Evolutionary conservation across 768 basidiomycete genomes (phyloP), one percentile per base, ranked within the genome.

Genomic region (Mycena haematopus): DNA sequence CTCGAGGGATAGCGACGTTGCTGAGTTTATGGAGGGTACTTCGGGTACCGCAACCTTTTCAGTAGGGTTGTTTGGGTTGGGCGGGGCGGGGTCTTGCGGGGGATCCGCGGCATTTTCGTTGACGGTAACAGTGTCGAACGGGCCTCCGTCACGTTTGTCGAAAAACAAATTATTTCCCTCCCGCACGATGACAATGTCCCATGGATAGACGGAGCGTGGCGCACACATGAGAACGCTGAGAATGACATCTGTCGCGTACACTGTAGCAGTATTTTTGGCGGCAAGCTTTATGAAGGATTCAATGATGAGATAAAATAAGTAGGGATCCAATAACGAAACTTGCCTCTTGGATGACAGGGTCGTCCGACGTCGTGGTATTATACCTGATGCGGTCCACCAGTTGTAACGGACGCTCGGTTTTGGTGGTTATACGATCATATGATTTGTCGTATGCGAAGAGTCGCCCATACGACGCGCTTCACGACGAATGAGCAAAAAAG

Each of bases 91-190:
- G 71, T 96, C 94, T 68, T 90, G 87, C 9, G 94, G 94, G 36
- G 97, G 93, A 77, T 99, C 97, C 1, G 90, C 84, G 6, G 97
- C 95, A 74, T 99, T 99, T 81, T 99, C 97, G 77, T 99, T 99
- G 71, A 99, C 97, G 19, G 96, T 97, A 60, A 98, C 90, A 38
- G 91, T 96, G 76, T 99, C 95, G 71, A 98, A 97, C 2, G 96
- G 93, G 58, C 96, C 96, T 17, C 95, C 96, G 73, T 95, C 93
- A 62, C 97, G 92, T 79, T 99, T 99, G 82, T 99, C 97, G 66
- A 99, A 86, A 83, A 92, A 99, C 10, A 99, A 79, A 72, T 89
- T 92, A 79, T 95, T 89, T 44, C 95, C 96, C 73, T 97, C 95
- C 31, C 94, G 90, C 31, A 93, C 83, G 69, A 99, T 91, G 65